phyloP scores from a whole-genome alignment of 306 rosid species.

The Luffa acutangula region DNA sequence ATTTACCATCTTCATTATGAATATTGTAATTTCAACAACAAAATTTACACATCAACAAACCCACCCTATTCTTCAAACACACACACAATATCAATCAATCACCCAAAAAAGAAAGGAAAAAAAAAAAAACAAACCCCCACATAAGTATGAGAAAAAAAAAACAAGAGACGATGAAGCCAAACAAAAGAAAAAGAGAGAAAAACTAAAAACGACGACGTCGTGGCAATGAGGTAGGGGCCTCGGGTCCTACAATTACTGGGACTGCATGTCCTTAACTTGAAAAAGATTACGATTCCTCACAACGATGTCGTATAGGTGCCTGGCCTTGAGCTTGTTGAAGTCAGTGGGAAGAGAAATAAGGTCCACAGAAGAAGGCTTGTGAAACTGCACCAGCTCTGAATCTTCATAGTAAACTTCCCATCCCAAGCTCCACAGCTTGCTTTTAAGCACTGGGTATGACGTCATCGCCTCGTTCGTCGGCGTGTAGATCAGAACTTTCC shows the following conservation, averaged over 20 bases:
- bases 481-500: conserved; percentile 66
- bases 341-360: conserved; percentile 83
- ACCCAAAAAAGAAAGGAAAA: neutral
- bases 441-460: conserved; percentile 40
- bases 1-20: neutral
- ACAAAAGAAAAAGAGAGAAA: neutral
- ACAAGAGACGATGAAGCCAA: neutral
- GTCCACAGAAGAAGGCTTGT: conserved; percentile 63
- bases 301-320: conserved; percentile 93
- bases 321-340: conserved; percentile 63
- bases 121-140: too few species aligned
- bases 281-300: conserved; percentile 77
- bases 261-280: conserved; percentile 71
- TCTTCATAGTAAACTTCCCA: conserved; percentile 90
- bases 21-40: neutral
- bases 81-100: neutral
- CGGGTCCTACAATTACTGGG: neutral
- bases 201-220: neutral
- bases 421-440: conserved; percentile 43
- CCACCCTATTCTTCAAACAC: neutral
- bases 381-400: conserved; percentile 76
- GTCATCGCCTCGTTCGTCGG: conserved; percentile 50
- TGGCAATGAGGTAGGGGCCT: neutral
- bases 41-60: neutral
- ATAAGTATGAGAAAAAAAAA: too few species aligned